Percentiles rank a stretch among this genome's conserved stretches.
These are phyloP conservation scores for Lumnitzera littorea DNA, from an alignment of 345 rosid genomes.

Conservation along the genomic window DNA sequence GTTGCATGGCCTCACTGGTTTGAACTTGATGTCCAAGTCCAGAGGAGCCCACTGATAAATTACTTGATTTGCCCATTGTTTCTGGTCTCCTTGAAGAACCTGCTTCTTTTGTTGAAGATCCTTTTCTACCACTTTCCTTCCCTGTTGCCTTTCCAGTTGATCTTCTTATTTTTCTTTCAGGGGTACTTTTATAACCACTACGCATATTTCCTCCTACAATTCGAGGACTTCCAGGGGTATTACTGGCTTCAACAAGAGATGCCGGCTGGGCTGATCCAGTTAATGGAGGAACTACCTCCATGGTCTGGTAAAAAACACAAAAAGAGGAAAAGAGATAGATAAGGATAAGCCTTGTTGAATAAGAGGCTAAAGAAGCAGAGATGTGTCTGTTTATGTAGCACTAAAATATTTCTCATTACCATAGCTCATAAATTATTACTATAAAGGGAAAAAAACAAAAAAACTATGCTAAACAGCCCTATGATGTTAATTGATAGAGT, in stretches of 20 bases:
- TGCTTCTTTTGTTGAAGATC: slow-evolving; percentile 29
- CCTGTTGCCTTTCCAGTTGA: slow-evolving; percentile 42
- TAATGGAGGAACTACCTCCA: slow-evolving; percentile 48
- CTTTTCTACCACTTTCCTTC: slow-evolving; percentile 57
- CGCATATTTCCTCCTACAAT: slow-evolving; percentile 24
- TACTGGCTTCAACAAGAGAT: slow-evolving; percentile 28
- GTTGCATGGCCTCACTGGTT: slow-evolving; percentile 52
- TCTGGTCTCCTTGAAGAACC: slow-evolving; percentile 34
- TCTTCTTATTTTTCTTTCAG: slow-evolving; percentile 75
- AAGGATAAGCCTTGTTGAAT: too few species aligned
- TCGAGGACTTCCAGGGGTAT: slow-evolving; percentile 32
- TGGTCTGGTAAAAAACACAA: slow-evolving; percentile 24
- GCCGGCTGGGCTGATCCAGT: slow-evolving; percentile 35
- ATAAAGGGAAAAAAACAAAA: too few species aligned
- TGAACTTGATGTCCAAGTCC: slow-evolving; percentile 40
- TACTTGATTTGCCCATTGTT: slow-evolving; percentile 40
- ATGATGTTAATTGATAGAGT: too few species aligned
- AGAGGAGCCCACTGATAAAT: slow-evolving; percentile 31
- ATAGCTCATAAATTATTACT: too few species aligned
- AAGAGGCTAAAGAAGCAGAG: too few species aligned
- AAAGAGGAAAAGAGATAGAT: neutral
- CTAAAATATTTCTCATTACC: too few species aligned
- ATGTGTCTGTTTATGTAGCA: too few species aligned
- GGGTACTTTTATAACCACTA: slow-evolving; percentile 36
- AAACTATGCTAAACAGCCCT: too few species aligned